phyloP scores from a whole-genome alignment of 345 rosid genomes.

The Murraya paniculata region DNA sequence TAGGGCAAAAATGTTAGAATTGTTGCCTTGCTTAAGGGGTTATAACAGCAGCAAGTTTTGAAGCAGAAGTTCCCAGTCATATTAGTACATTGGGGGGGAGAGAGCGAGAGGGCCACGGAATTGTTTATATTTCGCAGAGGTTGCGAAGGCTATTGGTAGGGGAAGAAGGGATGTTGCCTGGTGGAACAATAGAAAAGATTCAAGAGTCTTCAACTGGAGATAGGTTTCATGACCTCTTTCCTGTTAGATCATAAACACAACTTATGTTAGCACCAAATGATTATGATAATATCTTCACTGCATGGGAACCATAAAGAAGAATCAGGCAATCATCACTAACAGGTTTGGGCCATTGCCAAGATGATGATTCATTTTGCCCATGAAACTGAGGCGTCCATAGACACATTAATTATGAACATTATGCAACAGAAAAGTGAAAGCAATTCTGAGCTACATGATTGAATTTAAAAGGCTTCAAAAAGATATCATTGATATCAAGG shows the following conservation, averaged over 20 bases:
- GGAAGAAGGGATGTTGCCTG: background rate
- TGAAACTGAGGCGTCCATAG: background rate
- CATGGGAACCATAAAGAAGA: background rate
- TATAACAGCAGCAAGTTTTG: no score
- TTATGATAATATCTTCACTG: no score
- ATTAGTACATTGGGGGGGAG: no score
- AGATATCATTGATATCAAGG: background rate
- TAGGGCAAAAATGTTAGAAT: no score
- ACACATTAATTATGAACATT: background rate
- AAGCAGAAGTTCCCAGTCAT: no score
- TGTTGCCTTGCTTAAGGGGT: no score
- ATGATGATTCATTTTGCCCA: background rate
- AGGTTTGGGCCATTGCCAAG: background rate
- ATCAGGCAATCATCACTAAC: background rate
- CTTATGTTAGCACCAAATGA: no score
- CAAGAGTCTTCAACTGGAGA: background rate
- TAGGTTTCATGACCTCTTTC: background rate
- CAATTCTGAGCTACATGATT: no score
- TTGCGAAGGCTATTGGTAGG: background rate
- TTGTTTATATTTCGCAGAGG: background rate
- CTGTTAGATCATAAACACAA: background rate
- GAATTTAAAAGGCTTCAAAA: background rate
- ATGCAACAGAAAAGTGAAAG: background rate
- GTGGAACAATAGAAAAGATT: background rate
- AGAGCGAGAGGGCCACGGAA: background rate